Base-by-base conservation (phyloP, 2,329 filamentous ascomycete genomes). In the Parasarocladium wereldwijsianum region DNA sequence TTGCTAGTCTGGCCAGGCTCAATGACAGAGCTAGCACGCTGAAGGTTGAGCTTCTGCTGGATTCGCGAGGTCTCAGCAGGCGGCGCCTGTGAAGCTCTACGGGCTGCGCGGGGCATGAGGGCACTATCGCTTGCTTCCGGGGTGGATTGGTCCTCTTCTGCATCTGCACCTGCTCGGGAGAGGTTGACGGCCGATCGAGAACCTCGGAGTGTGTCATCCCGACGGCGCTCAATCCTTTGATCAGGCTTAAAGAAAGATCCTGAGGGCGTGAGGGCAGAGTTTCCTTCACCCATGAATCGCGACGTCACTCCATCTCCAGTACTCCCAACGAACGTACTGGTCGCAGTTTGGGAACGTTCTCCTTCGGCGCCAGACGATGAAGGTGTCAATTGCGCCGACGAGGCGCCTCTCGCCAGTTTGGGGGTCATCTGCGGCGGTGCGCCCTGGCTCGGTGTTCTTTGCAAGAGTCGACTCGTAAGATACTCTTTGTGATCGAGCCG, bases 21-120 rank as follows among this genome's bases (percentile, higher is more conserved):
- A 27, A 83, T 75, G 38, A 68, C 70, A 4, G 76, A 81, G 44
- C 75, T 79, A 17, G 76, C 77, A 21, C 78, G 67, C 44, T 83
- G 76, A 2, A 84, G 62, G 52, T 81, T 76, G 10, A 84, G 58
- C 43, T 84, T 84, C 47, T 83, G 76, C 50, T 83, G 76, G 1
- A 76, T 81, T 10, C 78, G 65, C 32, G 74, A 80, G 39, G 69
- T 63, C 35, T 71, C 65, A 1, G 64, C 62, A 1, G 60, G 50
- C 1, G 55, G 54, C 2, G 53, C 52, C 15, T 18, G 16, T 12
- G 42, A 58, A 38, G 40, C 52, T 38, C 55, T 50, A 41, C 43
- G 53, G 42, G 38, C 58, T 42, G 46, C 49, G 44, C 56, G 57
- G 16, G 60, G 64, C 4, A 61, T 55, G 10, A 70, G 46, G 20